These are phyloP conservation scores for Rauvolfia tetraphylla DNA, from an alignment of 257 asterid genomes.

Conservation along the genomic window DNA sequence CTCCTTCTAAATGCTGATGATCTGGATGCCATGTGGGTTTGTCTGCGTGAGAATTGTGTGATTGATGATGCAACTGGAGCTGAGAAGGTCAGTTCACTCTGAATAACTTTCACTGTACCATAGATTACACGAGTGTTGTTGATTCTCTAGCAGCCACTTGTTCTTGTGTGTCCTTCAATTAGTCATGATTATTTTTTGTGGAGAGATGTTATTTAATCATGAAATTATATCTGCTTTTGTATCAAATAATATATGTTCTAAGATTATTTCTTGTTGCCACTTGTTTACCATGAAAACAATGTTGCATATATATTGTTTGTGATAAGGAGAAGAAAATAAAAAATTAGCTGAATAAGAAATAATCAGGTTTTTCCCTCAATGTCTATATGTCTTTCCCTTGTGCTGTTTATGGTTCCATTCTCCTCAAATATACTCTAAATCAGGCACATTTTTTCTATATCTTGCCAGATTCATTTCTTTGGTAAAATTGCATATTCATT, in stretches of 20 bases:
- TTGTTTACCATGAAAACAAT: background rate
- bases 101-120: background rate
- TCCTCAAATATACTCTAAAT: background rate
- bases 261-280: background rate
- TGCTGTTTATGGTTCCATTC: background rate
- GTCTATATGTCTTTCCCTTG: background rate
- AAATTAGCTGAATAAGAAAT: background rate
- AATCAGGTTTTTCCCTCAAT: background rate
- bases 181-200: background rate
- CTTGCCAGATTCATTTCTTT: background rate
- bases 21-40: conserved; percentile 99
- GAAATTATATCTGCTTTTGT: background rate
- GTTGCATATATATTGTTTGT: background rate
- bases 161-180: background rate
- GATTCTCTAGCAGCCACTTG: background rate
- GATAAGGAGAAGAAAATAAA: background rate
- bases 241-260: background rate
- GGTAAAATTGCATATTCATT: background rate
- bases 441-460: background rate
- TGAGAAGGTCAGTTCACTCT: conserved; percentile 61
- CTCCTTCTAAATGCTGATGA: conserved; percentile 97
- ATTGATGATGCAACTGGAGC: conserved; percentile 99
- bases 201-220: background rate
- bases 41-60: conserved; percentile 95
- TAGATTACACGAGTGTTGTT: background rate